phyloP scores from a whole-genome alignment of 805 yeast genomes.

The Wickerhamomyces ciferrii region DNA sequence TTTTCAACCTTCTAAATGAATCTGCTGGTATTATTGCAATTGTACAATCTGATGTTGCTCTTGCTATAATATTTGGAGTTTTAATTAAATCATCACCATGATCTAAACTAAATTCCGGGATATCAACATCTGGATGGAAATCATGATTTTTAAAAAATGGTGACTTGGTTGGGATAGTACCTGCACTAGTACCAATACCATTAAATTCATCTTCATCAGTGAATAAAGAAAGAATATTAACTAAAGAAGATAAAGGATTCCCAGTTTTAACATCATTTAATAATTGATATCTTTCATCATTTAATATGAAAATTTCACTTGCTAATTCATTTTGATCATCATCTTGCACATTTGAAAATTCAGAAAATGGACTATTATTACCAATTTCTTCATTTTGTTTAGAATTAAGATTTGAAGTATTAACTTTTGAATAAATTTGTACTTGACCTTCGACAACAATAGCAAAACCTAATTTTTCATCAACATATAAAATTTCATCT shows the following conservation, averaged over 20 bases:
- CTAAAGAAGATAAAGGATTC: slow-evolving; percentile 77
- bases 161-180: not conserved
- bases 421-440: slow-evolving; percentile 64
- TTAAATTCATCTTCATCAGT: slow-evolving; percentile 32
- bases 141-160: not conserved
- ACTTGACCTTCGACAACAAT: slow-evolving; percentile 90
- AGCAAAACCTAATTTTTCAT: slow-evolving; percentile 77
- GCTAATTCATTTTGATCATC: slow-evolving; percentile 5
- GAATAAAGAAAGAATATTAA: slow-evolving; percentile 74
- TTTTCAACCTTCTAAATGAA: slow-evolving; percentile 68
- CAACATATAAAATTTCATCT: slow-evolving; percentile 72
- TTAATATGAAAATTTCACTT: slow-evolving; percentile 36
- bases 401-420: slow-evolving; percentile 9
- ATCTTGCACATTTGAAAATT: not conserved
- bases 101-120: slow-evolving; percentile 15
- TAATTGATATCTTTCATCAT: slow-evolving; percentile 62
- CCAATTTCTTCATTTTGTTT: not conserved
- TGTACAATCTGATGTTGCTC: slow-evolving; percentile 72
- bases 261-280: slow-evolving; percentile 80
- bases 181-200: not conserved
- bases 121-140: slow-evolving; percentile 3
- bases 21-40: slow-evolving; percentile 88
- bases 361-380: not conserved
- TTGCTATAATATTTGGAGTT: slow-evolving; percentile 48
- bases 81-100: slow-evolving; percentile 2